These are phyloP conservation scores for Chalciporus sphaerocephalus DNA, from an alignment of 768 basidiomycete species.

Conservation along the genomic window DNA sequence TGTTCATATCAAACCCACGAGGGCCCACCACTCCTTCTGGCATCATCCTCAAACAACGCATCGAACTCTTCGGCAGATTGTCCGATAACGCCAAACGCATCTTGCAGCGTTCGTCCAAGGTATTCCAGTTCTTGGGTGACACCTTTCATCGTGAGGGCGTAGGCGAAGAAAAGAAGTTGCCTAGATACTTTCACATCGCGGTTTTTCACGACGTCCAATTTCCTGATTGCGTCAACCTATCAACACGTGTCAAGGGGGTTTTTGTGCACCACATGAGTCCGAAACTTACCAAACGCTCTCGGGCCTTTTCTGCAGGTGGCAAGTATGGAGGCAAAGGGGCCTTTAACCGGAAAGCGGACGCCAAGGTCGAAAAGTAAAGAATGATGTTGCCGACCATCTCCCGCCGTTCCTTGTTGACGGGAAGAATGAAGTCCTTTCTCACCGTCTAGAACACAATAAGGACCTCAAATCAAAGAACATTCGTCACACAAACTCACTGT, in stretches of 20 bases:
- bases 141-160: slow-evolving; percentile 90
- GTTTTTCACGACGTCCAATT: slow-evolving; percentile 82
- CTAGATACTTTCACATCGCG: slow-evolving; percentile 76
- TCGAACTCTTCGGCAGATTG: slow-evolving; percentile 81
- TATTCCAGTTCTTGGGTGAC: slow-evolving; percentile 86
- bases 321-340: slow-evolving; percentile 95
- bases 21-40: slow-evolving; percentile 1
- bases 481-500: slow-evolving; percentile 45
- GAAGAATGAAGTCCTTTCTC: slow-evolving; percentile 80
- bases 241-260: background rate
- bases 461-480: background rate
- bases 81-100: slow-evolving; percentile 90
- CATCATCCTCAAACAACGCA: slow-evolving; percentile 50
- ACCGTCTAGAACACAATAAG: slow-evolving; percentile 51
- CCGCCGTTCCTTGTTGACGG: slow-evolving; percentile 82
- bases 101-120: slow-evolving; percentile 76
- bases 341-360: slow-evolving; percentile 77
- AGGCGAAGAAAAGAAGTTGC: slow-evolving; percentile 90
- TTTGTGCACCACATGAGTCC: background rate
- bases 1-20: slow-evolving; percentile 14
- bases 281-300: slow-evolving; percentile 64
- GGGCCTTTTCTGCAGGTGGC: slow-evolving; percentile 84
- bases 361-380: slow-evolving; percentile 77
- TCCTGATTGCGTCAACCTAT: slow-evolving; percentile 78
- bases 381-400: slow-evolving; percentile 97